phyloP scores from a whole-genome alignment of 768 basidiomycete species.

The Leccinum variicolor region DNA sequence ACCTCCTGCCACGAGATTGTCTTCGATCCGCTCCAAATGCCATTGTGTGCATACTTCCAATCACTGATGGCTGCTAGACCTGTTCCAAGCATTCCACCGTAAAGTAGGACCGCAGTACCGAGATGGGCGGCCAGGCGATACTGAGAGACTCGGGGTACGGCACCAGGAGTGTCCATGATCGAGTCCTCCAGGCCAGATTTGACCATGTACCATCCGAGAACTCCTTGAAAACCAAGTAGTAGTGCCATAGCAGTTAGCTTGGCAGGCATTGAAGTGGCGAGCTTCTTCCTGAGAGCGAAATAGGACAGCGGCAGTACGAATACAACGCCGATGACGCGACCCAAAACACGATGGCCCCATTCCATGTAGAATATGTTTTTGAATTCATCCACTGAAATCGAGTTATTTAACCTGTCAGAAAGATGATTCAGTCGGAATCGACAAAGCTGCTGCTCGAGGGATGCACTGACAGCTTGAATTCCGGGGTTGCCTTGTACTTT shows the following conservation, averaged over 20 bases:
- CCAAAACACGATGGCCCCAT: slow-evolving; percentile 93
- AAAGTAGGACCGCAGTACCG: slow-evolving; percentile 87
- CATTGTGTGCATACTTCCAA: slow-evolving; percentile 63
- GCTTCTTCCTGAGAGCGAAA: slow-evolving; percentile 68
- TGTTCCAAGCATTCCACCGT: slow-evolving; percentile 85
- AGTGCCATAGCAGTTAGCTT: slow-evolving; percentile 69
- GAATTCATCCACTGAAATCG: slow-evolving; percentile 85
- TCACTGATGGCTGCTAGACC: slow-evolving; percentile 77
- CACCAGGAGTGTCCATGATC: slow-evolving; percentile 73
- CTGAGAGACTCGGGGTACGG: slow-evolving; percentile 93
- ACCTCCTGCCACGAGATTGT: slow-evolving; percentile 41
- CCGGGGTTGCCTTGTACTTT: slow-evolving; percentile 93
- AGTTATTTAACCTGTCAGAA: slow-evolving; percentile 72
- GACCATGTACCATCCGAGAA: slow-evolving; percentile 99
- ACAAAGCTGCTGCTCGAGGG: neutral
- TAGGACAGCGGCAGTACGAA: slow-evolving; percentile 86
- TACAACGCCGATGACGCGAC: slow-evolving; percentile 77
- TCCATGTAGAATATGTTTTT: slow-evolving; percentile 98
- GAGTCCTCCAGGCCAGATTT: slow-evolving; percentile 90
- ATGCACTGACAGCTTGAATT: slow-evolving; percentile 83
- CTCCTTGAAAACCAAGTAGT: slow-evolving; percentile 88
- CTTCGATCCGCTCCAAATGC: slow-evolving; percentile 54
- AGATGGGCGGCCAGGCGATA: slow-evolving; percentile 95
- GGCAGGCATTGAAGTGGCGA: slow-evolving; percentile 59
- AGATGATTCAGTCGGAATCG: neutral